These are phyloP conservation scores for Alternaria conjuncta DNA, from an alignment of 2,329 filamentous ascomycete species.

Conservation along the genomic window DNA sequence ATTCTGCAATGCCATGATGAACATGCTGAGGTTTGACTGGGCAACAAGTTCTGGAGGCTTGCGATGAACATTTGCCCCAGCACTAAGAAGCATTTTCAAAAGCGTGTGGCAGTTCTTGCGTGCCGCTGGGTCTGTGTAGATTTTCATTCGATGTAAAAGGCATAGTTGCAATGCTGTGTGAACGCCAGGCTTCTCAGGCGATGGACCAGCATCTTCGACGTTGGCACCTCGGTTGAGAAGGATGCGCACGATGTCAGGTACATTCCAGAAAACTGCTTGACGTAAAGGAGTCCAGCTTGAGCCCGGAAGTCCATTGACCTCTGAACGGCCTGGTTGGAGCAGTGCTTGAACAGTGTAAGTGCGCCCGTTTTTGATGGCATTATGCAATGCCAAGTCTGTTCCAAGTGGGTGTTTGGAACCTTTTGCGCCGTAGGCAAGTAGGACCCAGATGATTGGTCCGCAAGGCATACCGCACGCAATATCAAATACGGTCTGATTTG, in stretches of 20 bases:
- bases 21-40: constrained; percentile 31
- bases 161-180: constrained; percentile 37
- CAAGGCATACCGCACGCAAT: constrained; percentile 41
- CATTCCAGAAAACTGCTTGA: constrained; percentile 42
- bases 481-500: constrained; percentile 40
- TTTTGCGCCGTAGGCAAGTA: constrained; percentile 37
- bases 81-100: constrained; percentile 37
- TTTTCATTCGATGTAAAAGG: constrained; percentile 27
- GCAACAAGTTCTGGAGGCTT: constrained; percentile 17
- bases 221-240: constrained; percentile 38
- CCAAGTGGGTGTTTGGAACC: constrained; percentile 41
- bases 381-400: constrained; percentile 42
- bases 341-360: constrained; percentile 38
- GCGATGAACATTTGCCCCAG: constrained; percentile 36
- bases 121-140: constrained; percentile 21
- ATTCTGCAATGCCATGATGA: constrained; percentile 38
- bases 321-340: constrained; percentile 26
- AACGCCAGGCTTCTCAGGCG: constrained; percentile 7
- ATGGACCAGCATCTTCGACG: constrained; percentile 28
- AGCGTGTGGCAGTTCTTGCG: constrained; percentile 31
- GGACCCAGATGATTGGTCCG: constrained; percentile 32
- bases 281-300: constrained; percentile 38
- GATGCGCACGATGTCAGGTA: constrained; percentile 37
- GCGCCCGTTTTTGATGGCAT: constrained; percentile 45
- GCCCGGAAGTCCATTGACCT: constrained; percentile 35